These are phyloP conservation scores for Fraxinus latifolia DNA, from an alignment of 305 asterid species.

Conservation along the genomic window DNA sequence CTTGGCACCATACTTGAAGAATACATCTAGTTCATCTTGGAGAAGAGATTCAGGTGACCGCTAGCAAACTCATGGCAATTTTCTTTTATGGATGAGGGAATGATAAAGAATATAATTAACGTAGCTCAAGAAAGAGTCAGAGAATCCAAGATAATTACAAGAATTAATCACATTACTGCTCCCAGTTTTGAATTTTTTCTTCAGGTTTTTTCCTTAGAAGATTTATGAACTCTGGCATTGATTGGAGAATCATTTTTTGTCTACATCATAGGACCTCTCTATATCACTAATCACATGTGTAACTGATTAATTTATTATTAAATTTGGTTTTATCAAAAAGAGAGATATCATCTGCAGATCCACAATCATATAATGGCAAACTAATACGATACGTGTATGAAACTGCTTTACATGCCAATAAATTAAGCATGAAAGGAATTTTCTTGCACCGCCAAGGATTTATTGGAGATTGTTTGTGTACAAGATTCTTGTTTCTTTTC, in stretches of 20 bases:
- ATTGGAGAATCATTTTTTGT: not conserved
- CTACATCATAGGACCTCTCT: not conserved
- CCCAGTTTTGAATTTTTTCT: not conserved
- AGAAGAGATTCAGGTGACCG: not conserved
- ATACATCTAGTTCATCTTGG: not conserved
- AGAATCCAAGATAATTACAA: not conserved
- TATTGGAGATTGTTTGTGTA: not conserved
- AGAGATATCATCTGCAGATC: not conserved
- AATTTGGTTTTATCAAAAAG: not conserved
- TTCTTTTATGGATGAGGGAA: not conserved
- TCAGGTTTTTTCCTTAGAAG: not conserved
- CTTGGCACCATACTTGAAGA: not conserved
- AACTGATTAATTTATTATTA: not conserved
- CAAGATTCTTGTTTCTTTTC: slow-evolving; percentile 3
- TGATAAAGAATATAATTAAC: not conserved
- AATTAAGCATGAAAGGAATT: not conserved
- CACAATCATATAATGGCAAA: not conserved
- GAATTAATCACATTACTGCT: not conserved
- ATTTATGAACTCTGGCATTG: not conserved
- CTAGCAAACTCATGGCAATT: not conserved
- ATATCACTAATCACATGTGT: not conserved
- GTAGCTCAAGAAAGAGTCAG: not conserved
- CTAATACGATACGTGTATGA: not conserved
- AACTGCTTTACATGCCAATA: not conserved
- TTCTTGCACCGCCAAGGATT: not conserved